These are phyloP conservation scores for Mortierella alpina DNA, from an alignment of 192 early-diverging fungal species.

Conservation along the genomic window DNA sequence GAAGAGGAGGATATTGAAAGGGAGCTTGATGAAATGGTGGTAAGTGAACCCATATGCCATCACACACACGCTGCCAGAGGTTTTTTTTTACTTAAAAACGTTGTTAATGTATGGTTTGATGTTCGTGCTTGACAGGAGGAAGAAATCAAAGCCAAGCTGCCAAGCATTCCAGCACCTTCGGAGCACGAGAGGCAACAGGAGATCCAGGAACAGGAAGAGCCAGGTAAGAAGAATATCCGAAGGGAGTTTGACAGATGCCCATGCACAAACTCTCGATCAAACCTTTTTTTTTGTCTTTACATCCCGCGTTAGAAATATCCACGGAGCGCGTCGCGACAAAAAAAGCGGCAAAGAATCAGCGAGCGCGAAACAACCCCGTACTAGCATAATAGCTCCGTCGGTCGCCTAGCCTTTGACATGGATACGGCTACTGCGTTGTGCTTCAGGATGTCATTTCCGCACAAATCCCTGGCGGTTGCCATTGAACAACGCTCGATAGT, in stretches of 20 bases:
- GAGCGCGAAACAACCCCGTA: slow-evolving; percentile 22
- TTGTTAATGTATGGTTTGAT: neutral
- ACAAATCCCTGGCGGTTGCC: too few relatives aligned
- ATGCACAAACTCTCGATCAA: too few relatives aligned
- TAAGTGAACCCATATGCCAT: slow-evolving; percentile 7
- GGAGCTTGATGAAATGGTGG: slow-evolving; percentile 75
- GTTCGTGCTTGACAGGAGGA: slow-evolving; percentile 3
- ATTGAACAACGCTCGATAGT: too few relatives aligned
- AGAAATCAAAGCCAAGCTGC: slow-evolving; percentile 13
- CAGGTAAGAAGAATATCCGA: neutral
- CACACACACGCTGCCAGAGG: too few relatives aligned
- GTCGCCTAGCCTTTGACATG: neutral
- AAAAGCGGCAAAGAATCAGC: slow-evolving; percentile 4
- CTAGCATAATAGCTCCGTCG: neutral
- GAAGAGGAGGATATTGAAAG: slow-evolving; percentile 88
- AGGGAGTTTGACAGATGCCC: too few relatives aligned
- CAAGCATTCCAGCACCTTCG: slow-evolving; percentile 4
- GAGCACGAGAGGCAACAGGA: neutral
- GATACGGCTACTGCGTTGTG: too few relatives aligned
- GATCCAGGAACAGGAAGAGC: slow-evolving; percentile 5
- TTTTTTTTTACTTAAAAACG: too few relatives aligned
- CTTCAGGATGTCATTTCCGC: too few relatives aligned
- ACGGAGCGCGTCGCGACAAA: slow-evolving; percentile 1
- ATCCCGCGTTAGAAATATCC: too few relatives aligned
- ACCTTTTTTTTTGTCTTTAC: neutral